These are phyloP conservation scores for Pestalotiopsis sp. DNA, from an alignment of 2,329 filamentous ascomycete genomes.

Conservation along the genomic window DNA sequence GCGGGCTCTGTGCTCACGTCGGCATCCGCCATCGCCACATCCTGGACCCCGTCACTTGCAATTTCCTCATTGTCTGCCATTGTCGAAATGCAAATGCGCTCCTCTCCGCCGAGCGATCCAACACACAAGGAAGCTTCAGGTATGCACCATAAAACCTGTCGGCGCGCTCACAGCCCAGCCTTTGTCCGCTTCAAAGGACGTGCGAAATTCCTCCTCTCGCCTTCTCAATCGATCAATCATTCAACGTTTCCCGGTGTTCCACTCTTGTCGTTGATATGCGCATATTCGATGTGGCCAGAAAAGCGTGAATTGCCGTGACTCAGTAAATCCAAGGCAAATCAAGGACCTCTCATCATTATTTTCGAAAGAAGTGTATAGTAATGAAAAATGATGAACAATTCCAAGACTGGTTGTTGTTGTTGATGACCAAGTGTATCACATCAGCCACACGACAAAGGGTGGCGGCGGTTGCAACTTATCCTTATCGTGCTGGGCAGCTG, in stretches of 20 bases:
- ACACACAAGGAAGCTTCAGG: neutral
- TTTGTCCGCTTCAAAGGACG: neutral
- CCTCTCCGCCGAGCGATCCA: neutral
- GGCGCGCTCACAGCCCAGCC: neutral
- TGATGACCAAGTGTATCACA: neutral
- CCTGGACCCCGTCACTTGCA: slow-evolving; percentile 9
- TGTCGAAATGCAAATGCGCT: neutral
- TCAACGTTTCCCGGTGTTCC: neutral
- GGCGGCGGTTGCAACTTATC: neutral
- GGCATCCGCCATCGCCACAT: slow-evolving; percentile 32
- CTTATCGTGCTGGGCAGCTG: neutral
- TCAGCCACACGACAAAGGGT: neutral
- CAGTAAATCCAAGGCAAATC: neutral
- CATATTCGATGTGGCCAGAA: neutral
- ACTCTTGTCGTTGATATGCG: neutral
- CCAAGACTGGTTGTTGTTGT: neutral
- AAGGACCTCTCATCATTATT: neutral
- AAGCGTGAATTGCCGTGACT: neutral
- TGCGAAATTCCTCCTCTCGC: neutral
- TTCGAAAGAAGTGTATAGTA: neutral
- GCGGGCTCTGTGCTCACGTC: slow-evolving; percentile 18
- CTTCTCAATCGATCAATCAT: neutral
- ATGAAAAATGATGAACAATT: neutral
- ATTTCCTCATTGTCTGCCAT: neutral
- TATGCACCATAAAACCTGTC: neutral